Evolutionary conservation across 306 rosid genomes (phyloP).

Genomic region (Gillenia trifoliata): DNA sequence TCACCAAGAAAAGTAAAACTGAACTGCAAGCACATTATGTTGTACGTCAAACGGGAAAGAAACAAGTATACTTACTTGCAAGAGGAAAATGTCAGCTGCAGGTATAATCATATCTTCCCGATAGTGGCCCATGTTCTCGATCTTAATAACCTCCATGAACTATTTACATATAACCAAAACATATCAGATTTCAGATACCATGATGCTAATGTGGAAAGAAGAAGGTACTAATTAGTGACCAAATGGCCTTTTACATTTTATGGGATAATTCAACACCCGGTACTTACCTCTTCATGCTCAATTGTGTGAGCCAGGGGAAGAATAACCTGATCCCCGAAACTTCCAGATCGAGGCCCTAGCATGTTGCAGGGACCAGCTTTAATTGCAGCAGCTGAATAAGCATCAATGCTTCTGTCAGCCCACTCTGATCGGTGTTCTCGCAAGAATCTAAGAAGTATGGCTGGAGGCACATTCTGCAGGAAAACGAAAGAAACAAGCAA

Average conservation of each 20-base stretch:
- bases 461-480: slow-evolving; percentile 90
- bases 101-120: slow-evolving; percentile 89
- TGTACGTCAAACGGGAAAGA: not conserved
- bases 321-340: slow-evolving; percentile 90
- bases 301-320: slow-evolving; percentile 95
- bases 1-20: not conserved
- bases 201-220: not conserved
- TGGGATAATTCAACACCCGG: not conserved
- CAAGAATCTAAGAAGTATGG: slow-evolving; percentile 85
- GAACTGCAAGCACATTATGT: not conserved
- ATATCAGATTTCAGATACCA: not conserved
- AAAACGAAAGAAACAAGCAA: slow-evolving; percentile 8
- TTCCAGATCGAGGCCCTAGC: slow-evolving; percentile 62
- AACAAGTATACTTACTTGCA: slow-evolving; percentile 64
- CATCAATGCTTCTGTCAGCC: slow-evolving; percentile 98
- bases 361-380: slow-evolving; percentile 82
- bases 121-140: slow-evolving; percentile 89
- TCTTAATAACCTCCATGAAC: slow-evolving; percentile 96
- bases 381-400: slow-evolving; percentile 88
- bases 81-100: slow-evolving; percentile 74
- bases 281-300: slow-evolving; percentile 91
- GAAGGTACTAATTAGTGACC: not conserved
- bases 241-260: not conserved
- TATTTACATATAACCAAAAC: slow-evolving; percentile 36
- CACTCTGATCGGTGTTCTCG: slow-evolving; percentile 96